Base-by-base conservation (phyloP, 1,284 basidiomycete species). In the Heterobasidion irregulare region DNA sequence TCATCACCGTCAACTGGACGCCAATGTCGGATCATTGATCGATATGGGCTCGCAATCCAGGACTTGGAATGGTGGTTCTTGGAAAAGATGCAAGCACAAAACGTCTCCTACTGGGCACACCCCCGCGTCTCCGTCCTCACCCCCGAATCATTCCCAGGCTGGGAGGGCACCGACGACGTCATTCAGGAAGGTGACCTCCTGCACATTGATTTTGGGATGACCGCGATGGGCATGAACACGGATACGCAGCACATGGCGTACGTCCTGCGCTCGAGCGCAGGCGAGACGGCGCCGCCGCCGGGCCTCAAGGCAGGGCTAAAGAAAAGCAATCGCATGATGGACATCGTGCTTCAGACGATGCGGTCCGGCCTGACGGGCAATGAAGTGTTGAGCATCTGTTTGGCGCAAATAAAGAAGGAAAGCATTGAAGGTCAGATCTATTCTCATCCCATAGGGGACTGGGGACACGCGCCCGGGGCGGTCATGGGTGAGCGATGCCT, bases 161-260 rank as follows among this genome's bases (percentile, higher is more conserved):
- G 75, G 73, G 63, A 68, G 19, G 76, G 75, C 19, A 72, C 73
- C 9, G 64, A 70, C 26, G 66, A 72, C 56, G 62, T 71, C 49
- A 75, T 78, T 55, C 64, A 70, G 16, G 71, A 73, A 61, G 75
- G 77, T 53, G 76, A 80, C 61, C 69, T 80, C 56, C 65, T 82
- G 10, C 78, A 80, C 61, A 76, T 79, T 53, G 78, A 81, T 60
- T 78, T 77, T 61, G 78, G 79, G 0, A 75, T 80, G 58, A 76
- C 73, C 16, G 75, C 76, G 1, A 75, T 80, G 72, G 73, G 75
- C 19, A 65, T 80, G 66, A 77, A 80, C 62, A 82, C 78, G 26
- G 79, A 82, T 61, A 78, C 76, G 0, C 79, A 80, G 59, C 78
- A 80, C 58, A 72, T 80, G 66, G 77, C 73, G 13, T 80, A 80